A percentile compares a stretch with the other conserved stretches of the same genome.
These are phyloP conservation scores for Davidsoniella neocaledoniae DNA, from an alignment of 2,329 filamentous ascomycete species.

Conservation along the genomic window DNA sequence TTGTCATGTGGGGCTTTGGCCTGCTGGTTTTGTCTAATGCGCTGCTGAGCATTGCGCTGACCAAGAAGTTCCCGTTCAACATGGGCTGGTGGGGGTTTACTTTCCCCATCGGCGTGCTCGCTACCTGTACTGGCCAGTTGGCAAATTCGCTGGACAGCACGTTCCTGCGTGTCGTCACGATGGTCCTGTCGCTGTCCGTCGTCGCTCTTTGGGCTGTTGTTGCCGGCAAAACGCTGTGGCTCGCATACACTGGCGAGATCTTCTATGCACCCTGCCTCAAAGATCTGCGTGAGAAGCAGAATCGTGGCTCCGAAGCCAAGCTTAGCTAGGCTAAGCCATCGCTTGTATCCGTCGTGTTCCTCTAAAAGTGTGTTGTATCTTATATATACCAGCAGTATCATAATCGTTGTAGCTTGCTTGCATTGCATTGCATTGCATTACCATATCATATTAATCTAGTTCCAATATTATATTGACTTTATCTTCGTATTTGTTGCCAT, in stretches of 20 bases:
- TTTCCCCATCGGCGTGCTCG: slow-evolving; percentile 29
- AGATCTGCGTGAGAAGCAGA: slow-evolving; percentile 21
- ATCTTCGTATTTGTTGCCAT: too few species aligned
- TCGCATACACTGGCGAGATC: slow-evolving; percentile 25
- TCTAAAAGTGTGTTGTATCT: too few species aligned
- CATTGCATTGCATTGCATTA: too few species aligned
- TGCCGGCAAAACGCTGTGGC: slow-evolving; percentile 22
- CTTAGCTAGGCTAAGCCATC: not conserved
- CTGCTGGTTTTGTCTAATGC: slow-evolving; percentile 28
- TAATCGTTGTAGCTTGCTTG: too few species aligned
- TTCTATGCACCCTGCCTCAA: slow-evolving; percentile 26
- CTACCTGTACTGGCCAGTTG: slow-evolving; percentile 24
- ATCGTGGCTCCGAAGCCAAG: slow-evolving; percentile 9
- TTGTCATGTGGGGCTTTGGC: slow-evolving; percentile 29
- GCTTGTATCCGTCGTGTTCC: not conserved
- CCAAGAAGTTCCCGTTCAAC: slow-evolving; percentile 26
- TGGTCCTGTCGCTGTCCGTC: slow-evolving; percentile 24
- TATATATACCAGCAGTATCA: too few species aligned
- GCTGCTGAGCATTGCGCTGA: slow-evolving; percentile 24
- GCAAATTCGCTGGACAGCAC: slow-evolving; percentile 25
- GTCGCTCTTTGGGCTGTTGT: slow-evolving; percentile 28
- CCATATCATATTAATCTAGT: too few species aligned
- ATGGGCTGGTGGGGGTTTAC: slow-evolving; percentile 33
- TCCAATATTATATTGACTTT: too few species aligned
- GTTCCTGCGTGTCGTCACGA: slow-evolving; percentile 27